phyloP scores from a whole-genome alignment of 768 basidiomycete species.

The Termitomyces sp. region DNA sequence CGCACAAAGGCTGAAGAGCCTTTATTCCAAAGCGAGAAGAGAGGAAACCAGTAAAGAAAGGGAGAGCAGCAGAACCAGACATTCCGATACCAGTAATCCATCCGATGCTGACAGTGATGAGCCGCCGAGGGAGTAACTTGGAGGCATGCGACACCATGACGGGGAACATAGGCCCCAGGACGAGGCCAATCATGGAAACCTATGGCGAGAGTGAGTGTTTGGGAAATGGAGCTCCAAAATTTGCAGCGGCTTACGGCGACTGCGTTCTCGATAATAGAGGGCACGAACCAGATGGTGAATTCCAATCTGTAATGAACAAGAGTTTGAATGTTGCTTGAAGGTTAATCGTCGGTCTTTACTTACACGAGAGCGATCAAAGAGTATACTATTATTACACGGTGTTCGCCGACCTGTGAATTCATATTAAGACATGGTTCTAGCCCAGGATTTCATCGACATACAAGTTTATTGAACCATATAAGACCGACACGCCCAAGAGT shows the following conservation, averaged over 20 bases:
- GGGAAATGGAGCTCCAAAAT: neutral
- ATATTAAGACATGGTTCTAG: neutral
- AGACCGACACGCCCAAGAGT: slow-evolving; percentile 53
- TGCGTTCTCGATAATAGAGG: slow-evolving; percentile 49
- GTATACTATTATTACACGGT: slow-evolving; percentile 31
- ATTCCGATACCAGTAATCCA: slow-evolving; percentile 39
- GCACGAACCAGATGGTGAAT: slow-evolving; percentile 52
- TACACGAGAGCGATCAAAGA: slow-evolving; percentile 33
- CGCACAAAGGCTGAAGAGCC: slow-evolving; percentile 18
- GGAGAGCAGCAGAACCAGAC: slow-evolving; percentile 24
- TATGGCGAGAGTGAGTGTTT: slow-evolving; percentile 6
- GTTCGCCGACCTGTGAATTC: slow-evolving; percentile 29
- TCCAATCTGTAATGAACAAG: slow-evolving; percentile 33
- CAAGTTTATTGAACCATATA: slow-evolving; percentile 48
- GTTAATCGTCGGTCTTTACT: neutral
- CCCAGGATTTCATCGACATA: slow-evolving; percentile 14
- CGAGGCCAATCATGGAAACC: slow-evolving; percentile 46
- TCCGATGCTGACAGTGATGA: slow-evolving; percentile 42
- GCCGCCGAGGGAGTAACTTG: slow-evolving; percentile 32
- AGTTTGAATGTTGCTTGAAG: neutral
- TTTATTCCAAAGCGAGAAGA: slow-evolving; percentile 16
- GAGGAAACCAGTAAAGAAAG: slow-evolving; percentile 18
- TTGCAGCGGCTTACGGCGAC: slow-evolving; percentile 33
- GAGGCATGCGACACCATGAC: slow-evolving; percentile 36
- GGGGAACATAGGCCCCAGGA: slow-evolving; percentile 57